Evolutionary conservation across 306 rosid genomes (phyloP).

Genomic region (Vigna mungo): DNA sequence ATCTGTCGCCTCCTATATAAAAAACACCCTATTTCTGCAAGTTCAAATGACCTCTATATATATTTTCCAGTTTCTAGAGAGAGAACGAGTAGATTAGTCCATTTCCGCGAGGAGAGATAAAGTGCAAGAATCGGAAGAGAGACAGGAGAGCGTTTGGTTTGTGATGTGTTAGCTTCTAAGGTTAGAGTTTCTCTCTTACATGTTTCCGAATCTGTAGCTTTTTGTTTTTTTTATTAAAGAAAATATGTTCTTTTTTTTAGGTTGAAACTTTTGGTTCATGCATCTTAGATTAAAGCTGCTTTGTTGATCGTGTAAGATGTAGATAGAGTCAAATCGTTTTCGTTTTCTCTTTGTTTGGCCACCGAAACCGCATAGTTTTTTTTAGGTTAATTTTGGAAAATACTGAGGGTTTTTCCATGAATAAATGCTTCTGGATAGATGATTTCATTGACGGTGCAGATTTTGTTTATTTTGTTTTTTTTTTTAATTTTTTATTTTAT

Average conservation of each 20-base stretch:
- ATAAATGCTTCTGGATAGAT: constrained; percentile 44
- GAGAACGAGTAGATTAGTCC: constrained; percentile 56
- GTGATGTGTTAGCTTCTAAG: constrained; percentile 60
- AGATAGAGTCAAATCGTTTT: constrained; percentile 49
- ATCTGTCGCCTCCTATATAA: constrained; percentile 71
- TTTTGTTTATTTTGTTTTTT: constrained; percentile 18
- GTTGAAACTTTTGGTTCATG: constrained; percentile 54
- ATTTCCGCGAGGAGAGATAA: constrained; percentile 60
- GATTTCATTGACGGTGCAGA: constrained; percentile 55
- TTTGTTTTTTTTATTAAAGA: constrained; percentile 26
- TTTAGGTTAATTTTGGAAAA: constrained; percentile 37
- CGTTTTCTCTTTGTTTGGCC: constrained; percentile 40
- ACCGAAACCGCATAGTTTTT: constrained; percentile 44
- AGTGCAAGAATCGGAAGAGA: constrained; percentile 30
- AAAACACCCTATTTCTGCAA: constrained; percentile 71
- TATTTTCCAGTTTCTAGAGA: constrained; percentile 54
- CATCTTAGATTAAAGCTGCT: constrained; percentile 85
- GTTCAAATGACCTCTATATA: constrained; percentile 55
- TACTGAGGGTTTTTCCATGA: constrained; percentile 48
- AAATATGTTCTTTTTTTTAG: background rate
- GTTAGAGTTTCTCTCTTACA: constrained; percentile 57
- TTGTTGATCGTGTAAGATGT: constrained; percentile 49
- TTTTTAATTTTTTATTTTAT: background rate
- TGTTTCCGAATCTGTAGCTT: constrained; percentile 67
- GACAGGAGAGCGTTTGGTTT: constrained; percentile 34